These are phyloP conservation scores for Euphrasia confusa DNA, from an alignment of 257 asterid genomes.

Conservation along the genomic window DNA sequence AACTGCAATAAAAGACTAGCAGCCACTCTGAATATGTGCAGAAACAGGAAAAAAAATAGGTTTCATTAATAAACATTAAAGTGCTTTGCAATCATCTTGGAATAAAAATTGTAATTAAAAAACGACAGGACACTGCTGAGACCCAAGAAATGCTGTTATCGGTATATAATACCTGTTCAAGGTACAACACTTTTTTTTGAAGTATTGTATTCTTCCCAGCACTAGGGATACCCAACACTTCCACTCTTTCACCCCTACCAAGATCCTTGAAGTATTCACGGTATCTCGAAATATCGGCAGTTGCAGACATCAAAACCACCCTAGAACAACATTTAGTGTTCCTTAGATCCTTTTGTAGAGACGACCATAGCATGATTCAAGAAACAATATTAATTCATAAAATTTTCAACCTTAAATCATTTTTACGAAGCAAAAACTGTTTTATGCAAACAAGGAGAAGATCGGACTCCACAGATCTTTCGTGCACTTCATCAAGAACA, in stretches of 20 bases:
- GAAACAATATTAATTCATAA: not conserved
- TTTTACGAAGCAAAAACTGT: conserved; percentile 70
- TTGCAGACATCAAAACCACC: conserved; percentile 99
- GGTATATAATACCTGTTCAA: conserved; percentile 62
- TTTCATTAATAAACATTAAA: conserved; percentile 3
- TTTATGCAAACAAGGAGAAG: conserved; percentile 91
- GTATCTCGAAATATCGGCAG: conserved; percentile 83
- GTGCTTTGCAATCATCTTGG: conserved; percentile 2
- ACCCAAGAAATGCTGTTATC: conserved; percentile 21
- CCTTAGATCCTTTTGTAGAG: conserved; percentile 19
- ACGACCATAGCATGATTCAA: not conserved
- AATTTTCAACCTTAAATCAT: conserved; percentile 56
- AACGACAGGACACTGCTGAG: conserved; percentile 9
- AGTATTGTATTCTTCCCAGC: conserved; percentile 45
- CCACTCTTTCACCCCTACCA: conserved; percentile 90
- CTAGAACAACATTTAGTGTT: conserved; percentile 40
- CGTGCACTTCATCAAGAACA: conserved; percentile 96
- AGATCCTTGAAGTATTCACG: conserved; percentile 86
- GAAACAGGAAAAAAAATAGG: conserved; percentile 19
- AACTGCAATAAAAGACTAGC: conserved; percentile 5
- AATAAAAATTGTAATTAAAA: not conserved
- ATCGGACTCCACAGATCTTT: conserved; percentile 98
- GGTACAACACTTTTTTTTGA: conserved; percentile 69
- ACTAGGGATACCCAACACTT: conserved; percentile 75
- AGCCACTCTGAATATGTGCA: conserved; percentile 7